Evolutionary conservation across 371 early-diverging fungal genomes (phyloP).

Genomic region (Syncephalastrum sp.): DNA sequence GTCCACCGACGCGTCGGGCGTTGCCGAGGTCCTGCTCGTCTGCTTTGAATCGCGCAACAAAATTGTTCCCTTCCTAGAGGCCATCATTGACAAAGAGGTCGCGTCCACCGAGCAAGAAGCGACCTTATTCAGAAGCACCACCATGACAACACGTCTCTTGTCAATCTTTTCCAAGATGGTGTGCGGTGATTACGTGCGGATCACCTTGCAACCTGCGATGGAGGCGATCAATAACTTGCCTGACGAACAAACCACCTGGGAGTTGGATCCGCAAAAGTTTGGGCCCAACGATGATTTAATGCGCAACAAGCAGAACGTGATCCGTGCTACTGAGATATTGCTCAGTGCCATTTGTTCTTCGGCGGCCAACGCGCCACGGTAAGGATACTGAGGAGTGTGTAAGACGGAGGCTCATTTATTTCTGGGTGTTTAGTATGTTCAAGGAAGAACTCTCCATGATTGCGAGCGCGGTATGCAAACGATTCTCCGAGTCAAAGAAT

Average conservation of each 20-base stretch:
- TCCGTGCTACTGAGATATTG: constrained; percentile 70
- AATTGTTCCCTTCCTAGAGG: constrained; percentile 68
- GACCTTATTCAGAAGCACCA: constrained; percentile 89
- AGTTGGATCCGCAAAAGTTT: constrained; percentile 82
- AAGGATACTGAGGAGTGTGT: constrained; percentile 3
- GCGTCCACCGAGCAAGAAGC: constrained; percentile 77
- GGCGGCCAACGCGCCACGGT: constrained; percentile 62
- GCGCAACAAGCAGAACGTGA: constrained; percentile 77
- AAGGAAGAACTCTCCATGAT: constrained; percentile 78
- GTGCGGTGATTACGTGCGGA: constrained; percentile 78
- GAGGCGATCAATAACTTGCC: constrained; percentile 49
- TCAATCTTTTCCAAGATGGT: constrained; percentile 75
- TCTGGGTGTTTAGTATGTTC: constrained; percentile 41
- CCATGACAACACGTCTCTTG: constrained; percentile 85
- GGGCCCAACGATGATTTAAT: constrained; percentile 56
- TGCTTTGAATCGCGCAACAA: constrained; percentile 78
- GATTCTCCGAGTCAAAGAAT: constrained; percentile 82
- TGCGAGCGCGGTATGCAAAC: constrained; percentile 68
- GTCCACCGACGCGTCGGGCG: constrained; percentile 78
- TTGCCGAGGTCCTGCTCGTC: constrained; percentile 71
- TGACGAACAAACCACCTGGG: constrained; percentile 58
- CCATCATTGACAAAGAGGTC: constrained; percentile 82
- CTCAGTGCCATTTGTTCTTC: constrained; percentile 82
- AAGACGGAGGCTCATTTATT: not conserved
- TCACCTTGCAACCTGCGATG: constrained; percentile 78